Base-by-base conservation (phyloP, 495 filamentous ascomycete genomes). In the Podospora sp. region DNA sequence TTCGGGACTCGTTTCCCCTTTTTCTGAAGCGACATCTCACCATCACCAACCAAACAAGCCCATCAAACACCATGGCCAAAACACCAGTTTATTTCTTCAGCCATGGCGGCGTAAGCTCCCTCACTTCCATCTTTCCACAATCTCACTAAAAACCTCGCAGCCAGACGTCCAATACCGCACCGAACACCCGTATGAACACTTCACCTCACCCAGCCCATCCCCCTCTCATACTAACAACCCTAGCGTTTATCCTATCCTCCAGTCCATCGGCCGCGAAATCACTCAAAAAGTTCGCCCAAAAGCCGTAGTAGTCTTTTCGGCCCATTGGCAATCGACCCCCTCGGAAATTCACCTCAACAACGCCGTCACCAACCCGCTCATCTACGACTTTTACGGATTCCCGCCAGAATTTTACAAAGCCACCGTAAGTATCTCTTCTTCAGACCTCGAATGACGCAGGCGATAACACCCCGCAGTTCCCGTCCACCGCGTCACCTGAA, bases 351-450 rank as follows among this genome's bases (percentile, higher is more conserved):
- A 91, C 71, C 86, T 95, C 69, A 95, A 95, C 76, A 86, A 84
- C 11, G 88, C 86, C 5, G 89, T 89, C 69, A 77, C 81, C 65
- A 90, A 85, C 0, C 88, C 91, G 67, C 74, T 96, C 72, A 92
- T 96, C 56, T 96, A 96, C 78, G 93, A 96, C 71, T 94, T 91
- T 83, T 91, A 93, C 73, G 89, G 89, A 27, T 96, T 95, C 77
- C 93, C 91, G 0, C 50, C 71, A 4, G 33, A 79, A 11, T 87
- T 82, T 72, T 89, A 89, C 73, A 75, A 86, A 63, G 86, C 88
- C 62, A 86, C 86, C 63, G 40, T 46, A 46, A 46, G 5, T 14
- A 12, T 14, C 40, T 46, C 40, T 14, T 2, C 40, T 18, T 46
- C 11, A 46, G 12, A 46, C 40, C 40, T 46, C 9, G 5, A 4